These are phyloP conservation scores for Parasarocladium wereldwijsianum DNA, from an alignment of 2,329 filamentous ascomycete genomes.

Conservation along the genomic window DNA sequence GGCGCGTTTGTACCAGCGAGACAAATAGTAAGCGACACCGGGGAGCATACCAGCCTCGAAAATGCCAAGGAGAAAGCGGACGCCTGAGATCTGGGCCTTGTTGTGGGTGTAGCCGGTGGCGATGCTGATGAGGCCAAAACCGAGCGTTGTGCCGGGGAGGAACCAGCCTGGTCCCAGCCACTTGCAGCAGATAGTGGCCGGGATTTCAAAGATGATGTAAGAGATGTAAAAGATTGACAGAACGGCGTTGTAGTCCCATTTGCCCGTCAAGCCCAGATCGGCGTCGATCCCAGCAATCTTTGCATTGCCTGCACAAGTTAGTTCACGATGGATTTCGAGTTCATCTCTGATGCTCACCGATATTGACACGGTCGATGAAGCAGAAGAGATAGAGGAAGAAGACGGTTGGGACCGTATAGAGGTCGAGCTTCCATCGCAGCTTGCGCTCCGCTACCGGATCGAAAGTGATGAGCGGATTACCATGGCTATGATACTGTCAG, in stretches of 20 bases:
- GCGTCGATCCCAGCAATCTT: slow-evolving; percentile 48
- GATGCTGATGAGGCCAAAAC: slow-evolving; percentile 41
- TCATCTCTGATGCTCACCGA: slow-evolving; percentile 29
- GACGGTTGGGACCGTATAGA: slow-evolving; percentile 48
- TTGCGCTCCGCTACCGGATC: slow-evolving; percentile 40
- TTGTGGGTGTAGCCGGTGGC: slow-evolving; percentile 50
- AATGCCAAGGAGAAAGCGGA: slow-evolving; percentile 52
- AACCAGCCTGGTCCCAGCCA: slow-evolving; percentile 60
- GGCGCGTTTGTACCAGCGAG: slow-evolving; percentile 54
- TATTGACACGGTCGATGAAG: slow-evolving; percentile 54
- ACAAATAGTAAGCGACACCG: slow-evolving; percentile 60
- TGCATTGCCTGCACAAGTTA: slow-evolving; percentile 43
- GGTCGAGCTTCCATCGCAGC: slow-evolving; percentile 47
- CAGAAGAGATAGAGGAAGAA: slow-evolving; percentile 38
- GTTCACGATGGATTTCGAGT: neutral
- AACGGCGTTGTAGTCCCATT: slow-evolving; percentile 54
- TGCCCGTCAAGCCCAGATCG: slow-evolving; percentile 39
- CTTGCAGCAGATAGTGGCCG: slow-evolving; percentile 56
- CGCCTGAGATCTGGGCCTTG: slow-evolving; percentile 34
- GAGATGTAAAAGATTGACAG: slow-evolving; percentile 58
- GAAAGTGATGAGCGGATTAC: slow-evolving; percentile 34
- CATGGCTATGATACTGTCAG: slow-evolving; percentile 27
- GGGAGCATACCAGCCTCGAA: slow-evolving; percentile 65
- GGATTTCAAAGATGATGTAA: slow-evolving; percentile 61
- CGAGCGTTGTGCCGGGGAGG: slow-evolving; percentile 44